phyloP scores from a whole-genome alignment of 2,329 filamentous ascomycete genomes.

The Microdochium paspali region DNA sequence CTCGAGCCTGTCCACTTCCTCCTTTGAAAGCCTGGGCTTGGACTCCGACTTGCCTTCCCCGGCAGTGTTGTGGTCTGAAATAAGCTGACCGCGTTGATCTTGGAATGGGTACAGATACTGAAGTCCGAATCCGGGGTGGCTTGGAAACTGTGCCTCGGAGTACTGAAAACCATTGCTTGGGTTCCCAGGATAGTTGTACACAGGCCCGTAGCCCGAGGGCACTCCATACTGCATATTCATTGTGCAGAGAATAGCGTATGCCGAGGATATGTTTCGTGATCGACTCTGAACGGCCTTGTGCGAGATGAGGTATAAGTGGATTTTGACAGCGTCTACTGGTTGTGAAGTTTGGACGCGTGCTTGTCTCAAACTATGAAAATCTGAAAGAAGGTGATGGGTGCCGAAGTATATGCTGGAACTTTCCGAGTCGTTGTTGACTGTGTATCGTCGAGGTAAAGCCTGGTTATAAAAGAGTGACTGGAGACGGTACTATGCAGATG shows the following conservation, averaged over 20 bases:
- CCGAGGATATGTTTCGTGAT: no score
- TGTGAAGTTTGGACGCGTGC: no score
- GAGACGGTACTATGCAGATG: no score
- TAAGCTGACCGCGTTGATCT: constrained; percentile 12
- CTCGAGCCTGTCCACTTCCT: constrained; percentile 64
- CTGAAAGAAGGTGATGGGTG: no score
- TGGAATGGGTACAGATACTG: constrained; percentile 20
- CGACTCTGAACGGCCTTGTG: no score
- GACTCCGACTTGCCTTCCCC: constrained; percentile 21
- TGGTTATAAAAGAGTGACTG: no score
- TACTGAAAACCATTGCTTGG: constrained; percentile 14
- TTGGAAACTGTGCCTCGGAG: constrained; percentile 14
- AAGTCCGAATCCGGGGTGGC: constrained; percentile 13
- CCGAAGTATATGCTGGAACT: no score
- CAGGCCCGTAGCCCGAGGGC: constrained; percentile 13
- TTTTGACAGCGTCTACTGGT: no score
- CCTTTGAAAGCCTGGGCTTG: constrained; percentile 57
- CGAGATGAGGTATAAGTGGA: no score
- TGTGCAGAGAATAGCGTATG: constrained; percentile 3
- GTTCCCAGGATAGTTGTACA: constrained; percentile 14
- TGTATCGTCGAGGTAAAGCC: no score
- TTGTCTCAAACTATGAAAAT: no score
- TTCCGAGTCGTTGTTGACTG: no score
- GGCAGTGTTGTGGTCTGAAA: constrained; percentile 13
- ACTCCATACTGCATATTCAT: constrained; percentile 20